Conservation (phyloP, 371 early-diverging fungal genomes). For the Dinochytrium kinnereticum region DNA sequence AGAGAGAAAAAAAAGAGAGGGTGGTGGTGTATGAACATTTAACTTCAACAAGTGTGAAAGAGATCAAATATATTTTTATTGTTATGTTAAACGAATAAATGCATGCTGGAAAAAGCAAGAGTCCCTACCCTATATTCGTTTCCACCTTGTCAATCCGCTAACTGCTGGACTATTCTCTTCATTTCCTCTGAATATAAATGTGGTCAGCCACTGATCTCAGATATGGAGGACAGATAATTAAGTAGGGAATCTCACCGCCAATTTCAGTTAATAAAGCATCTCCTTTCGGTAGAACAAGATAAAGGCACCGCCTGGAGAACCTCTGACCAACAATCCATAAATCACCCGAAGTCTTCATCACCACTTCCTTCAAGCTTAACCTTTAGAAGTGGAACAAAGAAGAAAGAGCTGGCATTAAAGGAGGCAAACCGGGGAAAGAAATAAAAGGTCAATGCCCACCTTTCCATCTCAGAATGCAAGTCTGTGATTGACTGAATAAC, state of each 20-base stretch:
- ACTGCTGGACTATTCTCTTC: not conserved
- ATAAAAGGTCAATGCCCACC: slow-evolving; percentile 5
- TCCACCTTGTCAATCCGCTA: not conserved
- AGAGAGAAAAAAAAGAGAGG: not conserved
- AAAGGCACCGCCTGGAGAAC: not conserved
- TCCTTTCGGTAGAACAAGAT: slow-evolving; percentile 1
- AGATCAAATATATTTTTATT: no score
- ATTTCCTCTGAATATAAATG: slow-evolving; percentile 8
- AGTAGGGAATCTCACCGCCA: not conserved
- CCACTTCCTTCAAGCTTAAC: not conserved
- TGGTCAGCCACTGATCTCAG: no score
- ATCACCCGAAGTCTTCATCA: slow-evolving; percentile 15
- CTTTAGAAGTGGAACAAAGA: no score
- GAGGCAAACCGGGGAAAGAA: not conserved
- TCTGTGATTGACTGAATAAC: not conserved
- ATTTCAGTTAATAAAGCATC: slow-evolving; percentile 6
- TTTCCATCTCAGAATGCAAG: slow-evolving; percentile 7
- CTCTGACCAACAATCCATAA: slow-evolving; percentile 5
- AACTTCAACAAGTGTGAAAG: no score
- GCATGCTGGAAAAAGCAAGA: no score
- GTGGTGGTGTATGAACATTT: not conserved
- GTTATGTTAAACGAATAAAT: no score
- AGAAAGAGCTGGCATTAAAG: not conserved
- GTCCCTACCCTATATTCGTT: no score
- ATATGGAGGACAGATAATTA: not conserved